Base-by-base conservation (phyloP, 371 early-diverging fungal genomes). In the Mortierella sp. region DNA sequence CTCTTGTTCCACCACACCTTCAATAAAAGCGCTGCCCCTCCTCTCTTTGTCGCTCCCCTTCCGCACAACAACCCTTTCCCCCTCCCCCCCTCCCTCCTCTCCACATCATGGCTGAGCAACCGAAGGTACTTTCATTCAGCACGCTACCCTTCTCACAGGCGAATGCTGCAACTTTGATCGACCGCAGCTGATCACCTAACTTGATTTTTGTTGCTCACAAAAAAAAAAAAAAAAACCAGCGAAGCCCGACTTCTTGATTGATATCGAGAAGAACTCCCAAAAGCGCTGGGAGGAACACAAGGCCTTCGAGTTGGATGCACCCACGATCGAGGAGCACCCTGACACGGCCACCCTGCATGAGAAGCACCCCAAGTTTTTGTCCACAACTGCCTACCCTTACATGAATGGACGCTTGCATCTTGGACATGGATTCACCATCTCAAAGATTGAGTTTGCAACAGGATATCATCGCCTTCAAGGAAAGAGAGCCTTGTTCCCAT, bases 391-490 rank as follows among this genome's bases (percentile, higher is more conserved):
- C 19, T 99, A 92, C 81, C 99, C 99, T 48, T 99, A 99, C 86
- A 96, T 99, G 99, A 99, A 99, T 82, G 99, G 99, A 49, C 90
- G 93, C 72, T 86, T 99, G 45, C 99, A 99, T 81, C 83, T 99
- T 69, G 99, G 99, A 26, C 99, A 99, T 83, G 91, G 97, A 48
- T 99, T 99, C 82, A 93, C 98, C 2, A 79, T 99, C 58, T 95
- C 97, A 54, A 99, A 99, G 83, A 89, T 93, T 57, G 99, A 99
- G 73, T 99, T 99, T 81, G 91, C 95, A 21, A 86, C 90, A 13
- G 95, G 98, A 47, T 99, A 94, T 82, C 93, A 97, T 69, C 90
- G 96, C 67, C 81, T 99, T 80, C 86, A 94, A 83, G 99, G 99
- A 50, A 98, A 95, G 83, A 89, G 93, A 54, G 95, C 93, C 49